Evolutionary conservation across 306 rosid species (phyloP), one percentile per base, ranked within the genome.

Genomic region (Macrotyloma uniflorum): DNA sequence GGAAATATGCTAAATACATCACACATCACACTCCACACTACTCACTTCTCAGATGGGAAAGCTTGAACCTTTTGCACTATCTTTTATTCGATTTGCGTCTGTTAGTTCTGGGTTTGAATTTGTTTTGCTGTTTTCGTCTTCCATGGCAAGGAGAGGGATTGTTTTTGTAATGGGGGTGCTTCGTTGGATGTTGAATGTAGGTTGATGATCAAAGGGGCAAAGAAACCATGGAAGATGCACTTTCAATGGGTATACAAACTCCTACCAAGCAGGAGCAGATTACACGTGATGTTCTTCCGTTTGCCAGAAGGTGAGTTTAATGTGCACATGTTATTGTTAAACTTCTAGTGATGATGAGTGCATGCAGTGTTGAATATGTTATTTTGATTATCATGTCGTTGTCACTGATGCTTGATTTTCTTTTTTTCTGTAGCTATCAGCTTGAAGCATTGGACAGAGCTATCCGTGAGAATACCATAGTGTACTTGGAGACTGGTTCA

Each of bases 401-500:
- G 0, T 35, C 9, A 2, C 28, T 63, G 68, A 14, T 77, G 40
- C 45, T 57, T 4, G 16, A 13, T 49, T 82, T 4, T 9, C 10
- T 20, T 53, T 18, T 55, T 55, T 68, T 45, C 19, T 83, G 75
- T 86, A 93, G 98, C 75, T 93, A 93, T 77, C 97, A 93, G 28
- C 81, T 93, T 8, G 97, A 93, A 82, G 98, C 97, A 1, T 72
- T 93, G 50, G 94, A 86, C 13, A 84, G 64, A 32, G 94, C 96
- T 5, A 73, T 90, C 1, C 85, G 70, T 36, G 80, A 85, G 59
- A 94, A 94, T 76, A 91, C 97, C 4, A 59, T 90, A 12, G 97
- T 90, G 69, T 92, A 54, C 79, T 82, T 94, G 83, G 98, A 92
- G 84, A 94, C 98, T 20, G 98, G 98, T 67, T 84, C 96, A 0